A percentile compares a stretch with the other conserved stretches of the same genome.
phyloP scores from a whole-genome alignment of 345 rosid species.

The Brassica incana region DNA sequence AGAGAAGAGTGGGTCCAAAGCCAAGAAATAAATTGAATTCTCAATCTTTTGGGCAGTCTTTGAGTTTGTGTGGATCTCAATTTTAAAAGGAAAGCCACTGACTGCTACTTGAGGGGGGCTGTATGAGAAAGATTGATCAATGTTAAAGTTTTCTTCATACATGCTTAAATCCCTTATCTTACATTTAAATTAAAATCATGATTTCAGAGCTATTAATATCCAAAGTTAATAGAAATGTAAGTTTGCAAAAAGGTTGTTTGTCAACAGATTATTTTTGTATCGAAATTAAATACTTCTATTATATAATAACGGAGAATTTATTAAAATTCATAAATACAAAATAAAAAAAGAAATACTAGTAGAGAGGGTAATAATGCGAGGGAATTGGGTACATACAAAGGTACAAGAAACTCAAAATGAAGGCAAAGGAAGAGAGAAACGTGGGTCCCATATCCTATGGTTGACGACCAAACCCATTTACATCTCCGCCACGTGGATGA shows the following conservation, averaged over 20 bases:
- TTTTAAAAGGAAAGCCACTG: conserved; percentile 39
- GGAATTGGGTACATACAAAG: conserved; percentile 24
- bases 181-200: not conserved
- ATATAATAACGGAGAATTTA: not conserved
- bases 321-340: not conserved
- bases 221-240: not conserved
- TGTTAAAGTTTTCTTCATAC: conserved; percentile 29
- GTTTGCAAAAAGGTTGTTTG: not conserved
- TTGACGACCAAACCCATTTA: conserved; percentile 39
- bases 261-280: not conserved
- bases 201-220: not conserved
- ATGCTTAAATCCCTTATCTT: conserved; percentile 3
- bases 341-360: not conserved
- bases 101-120: conserved; percentile 43
- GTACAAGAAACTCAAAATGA: conserved; percentile 34
- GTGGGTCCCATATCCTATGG: conserved; percentile 30
- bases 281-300: not conserved
- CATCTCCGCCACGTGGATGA: conserved; percentile 41
- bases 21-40: conserved; percentile 25
- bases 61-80: conserved; percentile 44
- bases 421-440: conserved; percentile 25
- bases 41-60: conserved; percentile 31
- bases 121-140: conserved; percentile 22
- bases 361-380: conserved; percentile 1
- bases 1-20: conserved; percentile 34